phyloP scores from a whole-genome alignment of 495 filamentous ascomycete species.

The Penicillium tannophilum region DNA sequence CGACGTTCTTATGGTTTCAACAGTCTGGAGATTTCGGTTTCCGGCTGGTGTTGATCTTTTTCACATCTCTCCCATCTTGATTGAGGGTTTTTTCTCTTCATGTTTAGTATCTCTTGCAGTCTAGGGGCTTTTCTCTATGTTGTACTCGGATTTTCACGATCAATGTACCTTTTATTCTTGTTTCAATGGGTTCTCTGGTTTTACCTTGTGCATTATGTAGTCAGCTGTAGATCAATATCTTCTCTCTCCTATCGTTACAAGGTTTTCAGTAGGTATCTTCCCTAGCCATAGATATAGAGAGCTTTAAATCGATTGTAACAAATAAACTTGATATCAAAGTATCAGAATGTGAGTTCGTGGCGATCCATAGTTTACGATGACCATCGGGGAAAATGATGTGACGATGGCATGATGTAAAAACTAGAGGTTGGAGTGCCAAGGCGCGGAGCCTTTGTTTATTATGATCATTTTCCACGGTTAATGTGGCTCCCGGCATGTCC shows the following conservation, averaged over 20 bases:
- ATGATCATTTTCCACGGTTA: conserved; percentile 8
- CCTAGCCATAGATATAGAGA: too few species aligned
- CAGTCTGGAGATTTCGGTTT: background rate
- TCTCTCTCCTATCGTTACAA: background rate
- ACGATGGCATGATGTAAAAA: too few species aligned
- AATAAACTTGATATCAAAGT: too few species aligned
- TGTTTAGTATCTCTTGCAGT: conserved; percentile 18
- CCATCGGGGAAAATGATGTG: too few species aligned
- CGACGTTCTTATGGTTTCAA: background rate
- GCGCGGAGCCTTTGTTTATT: conserved; percentile 16
- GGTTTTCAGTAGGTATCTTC: too few species aligned
- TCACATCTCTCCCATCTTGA: conserved; percentile 3
- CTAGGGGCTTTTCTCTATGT: conserved; percentile 14
- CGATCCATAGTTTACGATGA: background rate
- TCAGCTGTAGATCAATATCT: background rate
- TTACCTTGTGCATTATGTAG: background rate
- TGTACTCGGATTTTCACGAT: conserved; percentile 22
- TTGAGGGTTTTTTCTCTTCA: conserved; percentile 12
- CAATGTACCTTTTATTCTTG: conserved; percentile 29
- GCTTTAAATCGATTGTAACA: too few species aligned
- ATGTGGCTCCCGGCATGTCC: conserved; percentile 19
- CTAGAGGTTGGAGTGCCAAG: background rate
- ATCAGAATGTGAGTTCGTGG: background rate
- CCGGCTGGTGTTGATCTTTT: background rate
- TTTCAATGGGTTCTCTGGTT: conserved; percentile 4